These are phyloP conservation scores for Clavispora fructus DNA, from an alignment of 805 yeast genomes.

Conservation along the genomic window DNA sequence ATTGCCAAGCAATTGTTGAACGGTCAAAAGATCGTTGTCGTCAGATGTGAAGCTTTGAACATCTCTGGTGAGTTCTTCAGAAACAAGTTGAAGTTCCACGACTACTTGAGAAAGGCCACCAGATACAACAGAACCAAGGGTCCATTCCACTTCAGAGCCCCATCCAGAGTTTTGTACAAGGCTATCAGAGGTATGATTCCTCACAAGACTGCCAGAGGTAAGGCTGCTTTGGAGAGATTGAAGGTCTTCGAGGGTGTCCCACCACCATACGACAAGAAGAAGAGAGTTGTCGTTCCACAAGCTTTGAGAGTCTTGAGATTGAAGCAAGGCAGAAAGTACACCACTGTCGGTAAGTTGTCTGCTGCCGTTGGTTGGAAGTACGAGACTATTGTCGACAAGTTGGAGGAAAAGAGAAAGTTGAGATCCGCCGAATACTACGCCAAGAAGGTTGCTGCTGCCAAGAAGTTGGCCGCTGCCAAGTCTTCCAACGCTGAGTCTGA, in stretches of 20 bases:
- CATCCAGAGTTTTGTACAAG: conserved; percentile 99
- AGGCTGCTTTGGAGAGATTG: conserved; percentile 98
- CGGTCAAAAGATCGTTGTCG: conserved; percentile 97
- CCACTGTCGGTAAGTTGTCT: conserved; percentile 95
- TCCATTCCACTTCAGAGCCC: conserved; percentile 99
- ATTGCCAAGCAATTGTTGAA: conserved; percentile 97
- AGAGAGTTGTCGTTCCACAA: conserved; percentile 99
- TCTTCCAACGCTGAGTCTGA: conserved; percentile 86
- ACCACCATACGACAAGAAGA: conserved; percentile 99
- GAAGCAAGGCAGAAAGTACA: conserved; percentile 99
- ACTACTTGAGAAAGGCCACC: conserved; percentile 98
- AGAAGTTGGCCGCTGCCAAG: conserved; percentile 85
- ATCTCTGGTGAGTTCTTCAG: conserved; percentile 99
- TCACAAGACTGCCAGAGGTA: conserved; percentile 99
- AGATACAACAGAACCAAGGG: conserved; percentile 98
- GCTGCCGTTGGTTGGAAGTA: conserved; percentile 99
- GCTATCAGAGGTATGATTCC: conserved; percentile 99
- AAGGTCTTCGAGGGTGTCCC: conserved; percentile 99
- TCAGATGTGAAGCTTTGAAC: conserved; percentile 96
- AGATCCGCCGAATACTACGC: conserved; percentile 98
- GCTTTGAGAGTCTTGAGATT: conserved; percentile 98
- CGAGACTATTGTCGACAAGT: conserved; percentile 94
- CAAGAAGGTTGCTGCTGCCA: conserved; percentile 93
- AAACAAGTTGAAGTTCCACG: conserved; percentile 99
- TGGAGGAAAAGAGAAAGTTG: conserved; percentile 99